Percentiles rank a stretch among this genome's conserved stretches.
Conservation (phyloP, 2,329 filamentous ascomycete species). For the Rutstroemia sp. region DNA sequence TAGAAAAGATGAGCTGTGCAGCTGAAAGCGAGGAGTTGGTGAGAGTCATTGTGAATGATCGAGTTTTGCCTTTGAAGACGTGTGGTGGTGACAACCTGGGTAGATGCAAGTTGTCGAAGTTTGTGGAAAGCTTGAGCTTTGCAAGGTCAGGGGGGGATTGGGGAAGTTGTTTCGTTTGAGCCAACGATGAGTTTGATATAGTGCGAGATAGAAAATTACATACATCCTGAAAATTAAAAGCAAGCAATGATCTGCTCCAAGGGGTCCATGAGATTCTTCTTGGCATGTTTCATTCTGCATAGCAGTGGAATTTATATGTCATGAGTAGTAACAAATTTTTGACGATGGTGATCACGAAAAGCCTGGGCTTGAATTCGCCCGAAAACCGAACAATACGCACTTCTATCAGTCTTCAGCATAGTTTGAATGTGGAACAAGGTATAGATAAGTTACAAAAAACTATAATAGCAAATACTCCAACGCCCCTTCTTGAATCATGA, state of each 20-base stretch:
- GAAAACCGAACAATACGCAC: not conserved
- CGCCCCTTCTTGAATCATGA: slow-evolving; percentile 1
- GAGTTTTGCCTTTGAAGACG: slow-evolving; percentile 63
- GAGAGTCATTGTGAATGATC: slow-evolving; percentile 74
- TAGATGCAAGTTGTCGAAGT: slow-evolving; percentile 60
- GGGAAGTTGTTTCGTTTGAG: slow-evolving; percentile 50
- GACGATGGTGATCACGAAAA: not conserved
- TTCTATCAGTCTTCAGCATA: not conserved
- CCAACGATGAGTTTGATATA: not conserved
- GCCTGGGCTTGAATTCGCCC: not conserved
- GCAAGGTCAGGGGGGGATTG: slow-evolving; percentile 65
- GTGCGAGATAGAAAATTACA: not conserved
- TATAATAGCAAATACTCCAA: slow-evolving; percentile 1
- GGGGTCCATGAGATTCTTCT: no score
- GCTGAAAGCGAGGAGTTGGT: slow-evolving; percentile 59
- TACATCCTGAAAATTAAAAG: not conserved
- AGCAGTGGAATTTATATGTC: no score
- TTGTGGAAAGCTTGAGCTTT: slow-evolving; percentile 70
- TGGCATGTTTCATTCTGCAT: no score
- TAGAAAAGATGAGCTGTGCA: slow-evolving; percentile 76
- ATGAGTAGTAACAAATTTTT: no score
- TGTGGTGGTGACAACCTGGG: slow-evolving; percentile 66
- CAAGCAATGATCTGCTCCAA: not conserved
- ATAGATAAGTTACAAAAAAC: not conserved
- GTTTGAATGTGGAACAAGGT: not conserved